A percentile compares a stretch with the other conserved stretches of the same genome.
These are phyloP conservation scores for Yarrowia sp. DNA, from an alignment of 805 yeast species.

Conservation along the genomic window DNA sequence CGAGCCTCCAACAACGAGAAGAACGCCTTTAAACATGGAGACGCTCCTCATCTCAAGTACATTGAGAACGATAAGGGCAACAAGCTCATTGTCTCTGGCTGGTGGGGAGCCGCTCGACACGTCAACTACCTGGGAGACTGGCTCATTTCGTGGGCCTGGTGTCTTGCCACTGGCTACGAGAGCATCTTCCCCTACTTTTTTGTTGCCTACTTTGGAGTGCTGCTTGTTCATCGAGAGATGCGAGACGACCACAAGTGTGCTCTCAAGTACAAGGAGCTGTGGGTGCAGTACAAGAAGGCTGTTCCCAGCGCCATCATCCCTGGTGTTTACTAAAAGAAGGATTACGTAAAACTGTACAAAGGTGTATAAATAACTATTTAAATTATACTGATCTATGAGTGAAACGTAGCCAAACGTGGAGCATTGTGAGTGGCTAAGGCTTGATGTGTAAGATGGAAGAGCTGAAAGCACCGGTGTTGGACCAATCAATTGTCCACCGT, in stretches of 20 bases:
- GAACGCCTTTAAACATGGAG: slow-evolving; percentile 80
- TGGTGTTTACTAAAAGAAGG: slow-evolving; percentile 64
- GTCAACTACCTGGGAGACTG: slow-evolving; percentile 96
- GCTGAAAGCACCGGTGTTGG: no score
- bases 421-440: no score
- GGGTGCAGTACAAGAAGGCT: slow-evolving; percentile 78
- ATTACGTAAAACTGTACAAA: slow-evolving; percentile 8
- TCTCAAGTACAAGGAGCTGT: slow-evolving; percentile 80
- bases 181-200: slow-evolving; percentile 89
- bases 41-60: slow-evolving; percentile 66
- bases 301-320: slow-evolving; percentile 95
- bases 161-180: slow-evolving; percentile 82
- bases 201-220: slow-evolving; percentile 77
- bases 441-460: no score
- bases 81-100: slow-evolving; percentile 82
- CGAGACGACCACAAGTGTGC: slow-evolving; percentile 94
- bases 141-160: slow-evolving; percentile 90
- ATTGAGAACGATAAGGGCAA: slow-evolving; percentile 81
- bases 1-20: slow-evolving; percentile 85
- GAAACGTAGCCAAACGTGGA: no score
- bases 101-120: slow-evolving; percentile 96
- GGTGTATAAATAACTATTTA: slow-evolving; percentile 20
- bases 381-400: slow-evolving; percentile 20
- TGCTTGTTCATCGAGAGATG: slow-evolving; percentile 84
- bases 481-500: neutral